These are phyloP conservation scores for Verbena officinalis DNA, from an alignment of 257 asterid species.

Conservation along the genomic window DNA sequence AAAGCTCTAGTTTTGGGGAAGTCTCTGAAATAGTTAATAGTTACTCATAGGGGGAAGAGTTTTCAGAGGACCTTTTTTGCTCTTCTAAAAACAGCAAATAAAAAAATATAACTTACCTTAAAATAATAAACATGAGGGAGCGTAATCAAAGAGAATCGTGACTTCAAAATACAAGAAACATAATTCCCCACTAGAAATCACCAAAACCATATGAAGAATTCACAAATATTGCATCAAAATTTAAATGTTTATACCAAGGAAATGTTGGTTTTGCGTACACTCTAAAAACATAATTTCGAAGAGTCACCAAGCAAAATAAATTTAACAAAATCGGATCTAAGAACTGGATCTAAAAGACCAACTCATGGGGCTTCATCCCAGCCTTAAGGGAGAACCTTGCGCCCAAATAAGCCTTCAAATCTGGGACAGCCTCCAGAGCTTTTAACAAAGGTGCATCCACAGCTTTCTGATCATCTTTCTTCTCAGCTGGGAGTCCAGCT, in stretches of 20 bases:
- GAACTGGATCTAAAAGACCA: constrained; percentile 40
- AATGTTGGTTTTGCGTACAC: constrained; percentile 31
- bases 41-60: too few relatives aligned
- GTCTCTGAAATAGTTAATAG: too few relatives aligned
- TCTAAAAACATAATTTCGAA: constrained; percentile 4
- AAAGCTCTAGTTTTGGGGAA: too few relatives aligned
- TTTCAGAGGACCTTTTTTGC: too few relatives aligned
- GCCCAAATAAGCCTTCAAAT: constrained; percentile 59
- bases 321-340: constrained; percentile 25
- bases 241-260: constrained; percentile 15
- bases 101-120: too few relatives aligned
- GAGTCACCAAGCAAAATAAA: constrained; percentile 12
- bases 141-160: too few relatives aligned
- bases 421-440: constrained; percentile 56
- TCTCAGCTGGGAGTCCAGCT: constrained; percentile 45
- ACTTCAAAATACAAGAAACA: too few relatives aligned
- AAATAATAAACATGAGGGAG: too few relatives aligned
- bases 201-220: neutral
- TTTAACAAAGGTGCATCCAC: constrained; percentile 55
- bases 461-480: constrained; percentile 66
- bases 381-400: constrained; percentile 73
- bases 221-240: constrained; percentile 5
- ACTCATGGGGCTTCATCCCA: constrained; percentile 75
- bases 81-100: too few relatives aligned
- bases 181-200: too few relatives aligned